Conservation (phyloP, 352 stramenopile species). For the Lagenidium giganteum region DNA sequence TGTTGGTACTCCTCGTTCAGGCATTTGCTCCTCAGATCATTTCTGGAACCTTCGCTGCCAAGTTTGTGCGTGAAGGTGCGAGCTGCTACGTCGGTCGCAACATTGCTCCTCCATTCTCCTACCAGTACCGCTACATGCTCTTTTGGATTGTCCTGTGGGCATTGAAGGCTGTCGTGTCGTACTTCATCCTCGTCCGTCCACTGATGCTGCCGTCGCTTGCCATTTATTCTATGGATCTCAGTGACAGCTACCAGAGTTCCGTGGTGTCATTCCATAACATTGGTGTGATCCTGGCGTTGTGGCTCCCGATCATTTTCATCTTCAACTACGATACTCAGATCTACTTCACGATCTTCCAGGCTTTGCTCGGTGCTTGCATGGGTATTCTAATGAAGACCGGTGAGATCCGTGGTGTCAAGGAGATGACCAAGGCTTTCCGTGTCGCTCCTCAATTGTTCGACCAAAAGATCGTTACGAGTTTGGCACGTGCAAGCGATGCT, state of each 20-base stretch:
- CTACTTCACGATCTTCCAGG: slow-evolving; percentile 42
- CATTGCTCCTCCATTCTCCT: slow-evolving; percentile 28
- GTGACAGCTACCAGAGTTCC: slow-evolving; percentile 18
- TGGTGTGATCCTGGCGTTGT: slow-evolving; percentile 35
- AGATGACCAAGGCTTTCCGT: slow-evolving; percentile 35
- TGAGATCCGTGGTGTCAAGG: slow-evolving; percentile 27
- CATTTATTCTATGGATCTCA: slow-evolving; percentile 34
- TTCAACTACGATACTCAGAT: slow-evolving; percentile 56
- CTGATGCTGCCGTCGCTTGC: slow-evolving; percentile 32
- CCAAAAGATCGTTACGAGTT: slow-evolving; percentile 35
- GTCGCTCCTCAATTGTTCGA: slow-evolving; percentile 38
- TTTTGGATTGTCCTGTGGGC: slow-evolving; percentile 34
- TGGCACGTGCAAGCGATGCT: slow-evolving; percentile 31
- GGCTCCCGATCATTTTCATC: slow-evolving; percentile 37
- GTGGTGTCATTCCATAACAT: slow-evolving; percentile 40
- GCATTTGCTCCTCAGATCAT: slow-evolving; percentile 28
- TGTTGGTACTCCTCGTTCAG: slow-evolving; percentile 22
- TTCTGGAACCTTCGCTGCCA: slow-evolving; percentile 20
- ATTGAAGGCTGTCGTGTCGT: slow-evolving; percentile 31
- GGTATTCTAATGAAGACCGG: slow-evolving; percentile 38
- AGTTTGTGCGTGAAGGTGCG: slow-evolving; percentile 38
- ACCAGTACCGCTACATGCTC: slow-evolving; percentile 25
- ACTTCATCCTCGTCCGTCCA: slow-evolving; percentile 32
- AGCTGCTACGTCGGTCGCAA: slow-evolving; percentile 38
- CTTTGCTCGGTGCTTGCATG: slow-evolving; percentile 22